Evolutionary conservation across 179 eudicot species (phyloP).

Genomic region (Sideroxylon spinosum): DNA sequence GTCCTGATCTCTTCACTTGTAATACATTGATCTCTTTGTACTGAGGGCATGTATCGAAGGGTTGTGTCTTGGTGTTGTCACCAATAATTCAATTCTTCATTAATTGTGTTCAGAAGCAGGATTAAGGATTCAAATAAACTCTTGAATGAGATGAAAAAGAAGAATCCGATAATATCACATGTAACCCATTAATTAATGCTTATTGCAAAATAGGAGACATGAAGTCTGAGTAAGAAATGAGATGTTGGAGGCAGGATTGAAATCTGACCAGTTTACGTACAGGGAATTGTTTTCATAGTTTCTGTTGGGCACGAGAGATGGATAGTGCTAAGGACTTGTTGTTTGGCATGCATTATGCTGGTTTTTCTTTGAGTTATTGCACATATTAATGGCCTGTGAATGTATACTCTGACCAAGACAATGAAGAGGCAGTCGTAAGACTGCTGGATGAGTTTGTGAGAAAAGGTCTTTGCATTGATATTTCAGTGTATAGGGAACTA

Average conservation of each 20-base stretch:
- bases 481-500: slow-evolving; percentile 73
- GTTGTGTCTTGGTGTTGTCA: slow-evolving; percentile 52
- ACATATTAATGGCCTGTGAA: slow-evolving; percentile 60
- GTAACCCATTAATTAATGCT: slow-evolving; percentile 73
- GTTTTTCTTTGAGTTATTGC: slow-evolving; percentile 47
- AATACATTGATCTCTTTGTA: slow-evolving; percentile 71
- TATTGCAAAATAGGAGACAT: slow-evolving; percentile 72
- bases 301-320: slow-evolving; percentile 53
- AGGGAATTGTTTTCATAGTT: slow-evolving; percentile 72
- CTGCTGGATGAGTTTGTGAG: slow-evolving; percentile 50
- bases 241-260: slow-evolving; percentile 67
- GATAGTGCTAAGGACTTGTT: slow-evolving; percentile 41
- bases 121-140: slow-evolving; percentile 60
- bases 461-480: slow-evolving; percentile 53
- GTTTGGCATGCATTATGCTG: slow-evolving; percentile 52
- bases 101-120: slow-evolving; percentile 68
- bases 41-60: slow-evolving; percentile 63
- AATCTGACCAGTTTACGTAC: slow-evolving; percentile 62
- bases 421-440: slow-evolving; percentile 49
- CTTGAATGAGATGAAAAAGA: slow-evolving; percentile 62
- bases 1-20: slow-evolving; percentile 70
- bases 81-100: slow-evolving; percentile 65
- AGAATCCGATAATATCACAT: slow-evolving; percentile 59
- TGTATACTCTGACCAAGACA: slow-evolving; percentile 40
- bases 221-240: slow-evolving; percentile 52